A percentile compares a stretch with the other conserved stretches of the same genome.
Evolutionary conservation across 371 early-diverging fungal genomes (phyloP).

Genomic region (Mortierella sp.): DNA sequence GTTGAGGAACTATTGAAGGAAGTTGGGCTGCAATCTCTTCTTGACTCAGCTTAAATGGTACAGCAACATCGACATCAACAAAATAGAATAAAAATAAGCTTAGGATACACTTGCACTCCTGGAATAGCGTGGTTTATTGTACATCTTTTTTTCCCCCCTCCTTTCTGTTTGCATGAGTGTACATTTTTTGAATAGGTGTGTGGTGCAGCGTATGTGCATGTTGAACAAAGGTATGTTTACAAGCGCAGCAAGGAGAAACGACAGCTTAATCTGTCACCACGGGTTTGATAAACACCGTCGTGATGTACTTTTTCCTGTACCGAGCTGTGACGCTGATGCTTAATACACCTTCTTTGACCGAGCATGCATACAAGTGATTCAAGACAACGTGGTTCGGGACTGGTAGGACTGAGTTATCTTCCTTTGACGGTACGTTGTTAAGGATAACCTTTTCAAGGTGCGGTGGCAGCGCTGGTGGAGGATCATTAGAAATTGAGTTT

Average conservation of each 20-base stretch:
- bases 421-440: slow-evolving; percentile 78
- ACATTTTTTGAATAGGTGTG: neutral
- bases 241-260: neutral
- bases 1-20: slow-evolving; percentile 26
- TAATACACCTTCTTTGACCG: slow-evolving; percentile 96
- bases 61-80: neutral
- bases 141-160: neutral
- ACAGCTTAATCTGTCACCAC: slow-evolving; percentile 58
- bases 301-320: slow-evolving; percentile 92
- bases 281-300: slow-evolving; percentile 86
- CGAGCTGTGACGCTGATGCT: slow-evolving; percentile 90
- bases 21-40: slow-evolving; percentile 19
- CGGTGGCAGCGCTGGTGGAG: slow-evolving; percentile 92
- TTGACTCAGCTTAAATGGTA: slow-evolving; percentile 3
- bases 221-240: neutral
- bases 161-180: neutral
- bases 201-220: neutral
- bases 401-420: slow-evolving; percentile 85
- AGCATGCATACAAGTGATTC: slow-evolving; percentile 96
- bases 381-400: slow-evolving; percentile 95
- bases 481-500: slow-evolving; percentile 58
- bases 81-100: slow-evolving; percentile 1
- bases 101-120: neutral
- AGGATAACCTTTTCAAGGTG: slow-evolving; percentile 93
- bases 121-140: too few species aligned